phyloP scores from a whole-genome alignment of 495 filamentous ascomycete species.

The Neurospora terricola region DNA sequence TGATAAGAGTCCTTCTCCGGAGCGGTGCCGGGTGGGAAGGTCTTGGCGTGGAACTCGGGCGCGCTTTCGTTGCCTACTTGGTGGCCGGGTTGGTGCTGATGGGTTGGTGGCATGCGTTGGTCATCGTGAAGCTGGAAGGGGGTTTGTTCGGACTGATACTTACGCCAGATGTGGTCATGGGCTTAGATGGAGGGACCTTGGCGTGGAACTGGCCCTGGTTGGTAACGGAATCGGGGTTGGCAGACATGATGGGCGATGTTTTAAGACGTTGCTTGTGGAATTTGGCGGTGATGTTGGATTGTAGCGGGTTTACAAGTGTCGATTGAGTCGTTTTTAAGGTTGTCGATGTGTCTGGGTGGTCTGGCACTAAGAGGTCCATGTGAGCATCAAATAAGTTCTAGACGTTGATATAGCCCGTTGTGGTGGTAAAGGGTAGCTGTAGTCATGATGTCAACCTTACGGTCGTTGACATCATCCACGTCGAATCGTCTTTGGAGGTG shows the following conservation, averaged over 20 bases:
- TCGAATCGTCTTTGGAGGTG: neutral
- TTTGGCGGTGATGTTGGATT: neutral
- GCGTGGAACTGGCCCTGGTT: conserved; percentile 49
- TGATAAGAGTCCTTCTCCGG: conserved; percentile 50
- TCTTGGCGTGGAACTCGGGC: conserved; percentile 55
- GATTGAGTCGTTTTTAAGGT: neutral
- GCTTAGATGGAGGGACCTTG: conserved; percentile 38
- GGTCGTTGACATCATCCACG: neutral
- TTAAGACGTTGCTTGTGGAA: too few species aligned
- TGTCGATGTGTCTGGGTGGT: neutral
- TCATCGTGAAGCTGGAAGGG: neutral
- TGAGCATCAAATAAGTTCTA: conserved; percentile 4
- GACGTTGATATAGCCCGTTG: neutral
- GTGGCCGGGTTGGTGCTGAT: conserved; percentile 57
- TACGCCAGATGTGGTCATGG: conserved; percentile 47
- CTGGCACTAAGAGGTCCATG: conserved; percentile 6
- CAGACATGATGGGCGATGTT: conserved; percentile 33
- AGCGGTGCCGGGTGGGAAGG: conserved; percentile 53
- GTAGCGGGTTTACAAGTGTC: neutral
- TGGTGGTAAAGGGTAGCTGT: neutral
- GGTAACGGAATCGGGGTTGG: conserved; percentile 45
- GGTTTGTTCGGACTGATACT: conserved; percentile 9
- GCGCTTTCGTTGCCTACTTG: conserved; percentile 48
- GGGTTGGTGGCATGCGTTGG: conserved; percentile 2
- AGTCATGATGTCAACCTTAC: neutral